Evolutionary conservation across 106 monocot species (phyloP).

Genomic region (Acanthochlamys bracteata): DNA sequence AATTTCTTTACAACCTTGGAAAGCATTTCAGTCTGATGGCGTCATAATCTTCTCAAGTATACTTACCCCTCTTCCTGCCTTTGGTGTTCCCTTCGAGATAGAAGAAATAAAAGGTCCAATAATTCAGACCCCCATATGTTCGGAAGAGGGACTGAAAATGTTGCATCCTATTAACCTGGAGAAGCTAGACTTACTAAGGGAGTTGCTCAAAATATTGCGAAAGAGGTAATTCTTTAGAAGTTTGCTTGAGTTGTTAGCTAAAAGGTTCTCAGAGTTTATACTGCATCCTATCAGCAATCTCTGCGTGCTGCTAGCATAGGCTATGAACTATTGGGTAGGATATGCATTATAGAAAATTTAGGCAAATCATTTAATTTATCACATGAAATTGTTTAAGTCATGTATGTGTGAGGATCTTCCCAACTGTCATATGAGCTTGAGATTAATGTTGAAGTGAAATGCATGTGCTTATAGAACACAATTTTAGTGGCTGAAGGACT

Average conservation of each 20-base stretch:
- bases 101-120: constrained; percentile 82
- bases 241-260: not conserved
- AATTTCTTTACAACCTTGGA: constrained; percentile 97
- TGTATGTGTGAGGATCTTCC: too few species aligned
- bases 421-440: too few species aligned
- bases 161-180: constrained; percentile 74
- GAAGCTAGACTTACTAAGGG: constrained; percentile 86
- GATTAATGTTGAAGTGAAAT: too few species aligned
- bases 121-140: constrained; percentile 55
- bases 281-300: too few species aligned
- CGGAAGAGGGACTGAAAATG: constrained; percentile 47
- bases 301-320: too few species aligned
- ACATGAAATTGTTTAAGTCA: too few species aligned
- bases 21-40: constrained; percentile 81
- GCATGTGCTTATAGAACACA: too few species aligned
- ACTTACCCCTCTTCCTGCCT: constrained; percentile 88
- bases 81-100: constrained; percentile 92
- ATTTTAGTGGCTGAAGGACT: too few species aligned
- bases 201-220: constrained; percentile 70
- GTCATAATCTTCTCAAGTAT: constrained; percentile 96
- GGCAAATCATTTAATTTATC: too few species aligned
- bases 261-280: not conserved
- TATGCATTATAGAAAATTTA: too few species aligned
- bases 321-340: too few species aligned
- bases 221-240: constrained; percentile 42